Conservation (phyloP, 1,139 yeast species). For the Blastobotrys serpentis region DNA sequence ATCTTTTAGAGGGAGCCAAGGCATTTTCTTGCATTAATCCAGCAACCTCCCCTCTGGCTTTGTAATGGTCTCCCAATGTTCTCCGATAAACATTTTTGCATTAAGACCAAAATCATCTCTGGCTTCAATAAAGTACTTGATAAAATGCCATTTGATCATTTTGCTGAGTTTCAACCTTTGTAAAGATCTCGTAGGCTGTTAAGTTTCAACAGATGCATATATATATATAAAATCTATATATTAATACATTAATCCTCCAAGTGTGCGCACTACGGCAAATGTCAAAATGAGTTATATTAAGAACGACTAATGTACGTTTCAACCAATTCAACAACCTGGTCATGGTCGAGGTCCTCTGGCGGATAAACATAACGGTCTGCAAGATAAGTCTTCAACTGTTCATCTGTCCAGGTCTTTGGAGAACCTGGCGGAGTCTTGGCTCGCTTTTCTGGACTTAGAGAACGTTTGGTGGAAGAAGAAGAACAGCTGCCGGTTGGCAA, state of each 20-base stretch:
- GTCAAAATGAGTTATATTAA: no score
- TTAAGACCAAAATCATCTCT: no score
- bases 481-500: conserved; percentile 15
- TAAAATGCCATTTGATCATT: no score
- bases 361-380: conserved; percentile 29
- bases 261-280: no score
- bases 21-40: conserved; percentile 30
- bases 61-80: no score
- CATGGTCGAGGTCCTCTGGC: conserved; percentile 27
- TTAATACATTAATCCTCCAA: no score
- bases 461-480: conserved; percentile 11
- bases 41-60: background rate
- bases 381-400: conserved; percentile 25
- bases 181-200: no score
- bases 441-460: conserved; percentile 16
- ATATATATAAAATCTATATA: no score
- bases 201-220: no score
- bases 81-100: no score
- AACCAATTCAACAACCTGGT: conserved; percentile 27
- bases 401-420: conserved; percentile 28
- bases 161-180: no score
- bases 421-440: conserved; percentile 20
- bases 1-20: conserved; percentile 55
- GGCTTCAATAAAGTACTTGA: no score
- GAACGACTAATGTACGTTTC: conserved; percentile 10